Evolutionary conservation across 257 asterid genomes (phyloP).

Genomic region (Buddleja alternifolia): DNA sequence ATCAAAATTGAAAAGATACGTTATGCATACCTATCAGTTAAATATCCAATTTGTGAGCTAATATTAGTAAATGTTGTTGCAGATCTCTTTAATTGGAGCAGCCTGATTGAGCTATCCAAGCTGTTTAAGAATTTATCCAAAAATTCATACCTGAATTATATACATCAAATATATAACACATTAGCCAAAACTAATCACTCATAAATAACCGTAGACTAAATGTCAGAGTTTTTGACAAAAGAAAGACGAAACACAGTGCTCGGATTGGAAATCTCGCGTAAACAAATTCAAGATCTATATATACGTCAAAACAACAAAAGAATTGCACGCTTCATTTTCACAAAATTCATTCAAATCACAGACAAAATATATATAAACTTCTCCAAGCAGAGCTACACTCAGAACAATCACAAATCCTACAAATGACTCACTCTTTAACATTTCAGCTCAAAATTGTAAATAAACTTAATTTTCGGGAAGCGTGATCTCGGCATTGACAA

Average conservation of each 20-base stretch:
- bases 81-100: constrained; percentile 63
- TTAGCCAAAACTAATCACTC: no score
- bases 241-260: no score
- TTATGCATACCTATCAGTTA: constrained; percentile 70
- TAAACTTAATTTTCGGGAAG: constrained; percentile 75
- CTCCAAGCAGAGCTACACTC: constrained; percentile 3
- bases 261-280: neutral
- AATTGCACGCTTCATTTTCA: neutral
- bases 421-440: neutral
- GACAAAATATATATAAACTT: neutral
- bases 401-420: constrained; percentile 2
- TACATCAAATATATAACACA: constrained; percentile 16
- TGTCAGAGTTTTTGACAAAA: no score
- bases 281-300: neutral
- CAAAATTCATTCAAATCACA: neutral
- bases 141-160: constrained; percentile 66
- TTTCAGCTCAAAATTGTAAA: neutral
- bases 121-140: constrained; percentile 71
- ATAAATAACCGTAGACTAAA: neutral
- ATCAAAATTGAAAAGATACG: neutral
- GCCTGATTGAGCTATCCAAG: constrained; percentile 72
- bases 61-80: constrained; percentile 60
- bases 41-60: constrained; percentile 56
- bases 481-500: constrained; percentile 29
- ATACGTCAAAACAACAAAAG: no score